Base-by-base conservation (phyloP, 2,329 filamentous ascomycete species). In the Trichophyton benhamiae region DNA sequence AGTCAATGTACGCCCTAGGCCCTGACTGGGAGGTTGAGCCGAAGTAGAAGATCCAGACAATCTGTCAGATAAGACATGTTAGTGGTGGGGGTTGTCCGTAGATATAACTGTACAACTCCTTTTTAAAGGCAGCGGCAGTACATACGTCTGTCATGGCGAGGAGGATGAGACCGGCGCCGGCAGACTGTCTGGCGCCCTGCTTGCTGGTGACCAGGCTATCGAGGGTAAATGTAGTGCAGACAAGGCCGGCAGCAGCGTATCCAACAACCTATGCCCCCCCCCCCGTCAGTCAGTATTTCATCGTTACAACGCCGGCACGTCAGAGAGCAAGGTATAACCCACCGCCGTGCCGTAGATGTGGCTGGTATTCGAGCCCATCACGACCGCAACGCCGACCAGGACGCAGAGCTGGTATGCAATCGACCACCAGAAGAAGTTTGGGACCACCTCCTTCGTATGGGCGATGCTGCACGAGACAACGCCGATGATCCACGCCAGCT, bases 41-140 rank as follows among this genome's bases (percentile, higher is more conserved):
- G 70, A 96, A 99, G 80, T 97, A 97, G 77, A 97, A 95, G 68
- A 96, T 96, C 94, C 94, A 99, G 63, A 97, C 84, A 68, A 96
- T 89, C 91, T 96, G 68, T n/a, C 20, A 17, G 38, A n/a, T 58
- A 13, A 38, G 7, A 38, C 33, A 13, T 15, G 27, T 25, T 41
- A 58, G 27, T 7, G 53, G 25, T 4, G 3, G 22, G 33, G 22
- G 22, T 25, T 25, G 22, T 25, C 22, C 22, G 3, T 25, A 25
- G 22, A 25, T 25, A 25, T 38, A 36, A 36, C 17, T 60, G 59
- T 55, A 41, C 36, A 7, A 2, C 1, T 41, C 1, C 30, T 3
- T 41, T 53, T 42, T 36, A 36, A 52, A 17, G 9, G 8, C 22
- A 30, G 38, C 1, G 27, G 25, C 13, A 20, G 38, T 5, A 79